Evolutionary conservation across 768 basidiomycete species (phyloP).

Genomic region (Zangia roseola): DNA sequence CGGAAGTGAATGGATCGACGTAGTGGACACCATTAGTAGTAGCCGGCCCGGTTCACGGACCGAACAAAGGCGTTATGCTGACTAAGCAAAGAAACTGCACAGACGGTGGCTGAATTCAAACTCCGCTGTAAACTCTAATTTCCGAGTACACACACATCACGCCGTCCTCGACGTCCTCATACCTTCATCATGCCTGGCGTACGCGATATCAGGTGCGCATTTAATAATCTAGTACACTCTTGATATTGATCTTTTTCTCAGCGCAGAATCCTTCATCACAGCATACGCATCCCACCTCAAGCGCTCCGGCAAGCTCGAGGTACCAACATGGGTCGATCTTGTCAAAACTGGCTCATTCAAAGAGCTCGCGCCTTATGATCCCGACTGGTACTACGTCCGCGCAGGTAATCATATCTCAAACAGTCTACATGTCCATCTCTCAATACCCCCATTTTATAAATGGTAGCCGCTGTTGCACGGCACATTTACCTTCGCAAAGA

Average conservation of each 20-base stretch:
- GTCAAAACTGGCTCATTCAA: conserved; percentile 98
- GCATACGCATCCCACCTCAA: conserved; percentile 97
- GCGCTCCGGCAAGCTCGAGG: conserved; percentile 98
- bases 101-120: conserved; percentile 37
- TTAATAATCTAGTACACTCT: conserved; percentile 8
- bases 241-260: conserved; percentile 33
- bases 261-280: conserved; percentile 90
- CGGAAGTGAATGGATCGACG: conserved; percentile 41
- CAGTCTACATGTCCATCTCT: not conserved
- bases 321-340: conserved; percentile 96
- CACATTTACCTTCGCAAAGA: conserved; percentile 99
- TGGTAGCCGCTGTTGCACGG: conserved; percentile 87
- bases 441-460: not conserved
- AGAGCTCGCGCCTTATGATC: conserved; percentile 98
- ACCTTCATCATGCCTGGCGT: conserved; percentile 71
- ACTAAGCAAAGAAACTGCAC: conserved; percentile 44
- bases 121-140: conserved; percentile 35
- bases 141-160: conserved; percentile 46
- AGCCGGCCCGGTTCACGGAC: not conserved
- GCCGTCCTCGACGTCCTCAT: conserved; percentile 48
- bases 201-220: conserved; percentile 68
- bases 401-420: conserved; percentile 68
- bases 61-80: too few relatives aligned
- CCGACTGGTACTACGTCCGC: conserved; percentile 99
- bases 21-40: not conserved